These are phyloP conservation scores for Phalaenopsis hybrid DNA, from an alignment of 116 monocot species.

Conservation along the genomic window DNA sequence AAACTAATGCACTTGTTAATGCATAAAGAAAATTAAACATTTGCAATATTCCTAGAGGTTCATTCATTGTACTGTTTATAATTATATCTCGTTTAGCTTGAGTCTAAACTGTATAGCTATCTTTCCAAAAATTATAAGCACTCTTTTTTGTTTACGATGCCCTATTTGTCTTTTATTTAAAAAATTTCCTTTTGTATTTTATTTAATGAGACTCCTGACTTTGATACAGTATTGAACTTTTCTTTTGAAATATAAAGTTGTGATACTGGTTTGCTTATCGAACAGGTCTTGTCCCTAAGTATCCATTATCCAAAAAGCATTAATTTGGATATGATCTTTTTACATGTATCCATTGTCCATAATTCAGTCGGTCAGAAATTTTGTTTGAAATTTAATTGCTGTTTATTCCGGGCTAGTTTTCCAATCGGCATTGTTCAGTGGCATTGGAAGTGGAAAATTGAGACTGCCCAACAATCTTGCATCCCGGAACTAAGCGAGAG, in stretches of 20 bases:
- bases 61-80: background rate
- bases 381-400: background rate
- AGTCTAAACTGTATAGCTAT: background rate
- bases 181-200: background rate
- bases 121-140: background rate
- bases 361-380: background rate
- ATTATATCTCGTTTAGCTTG: background rate
- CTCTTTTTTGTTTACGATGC: background rate
- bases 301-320: background rate
- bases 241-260: background rate
- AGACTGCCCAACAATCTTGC: background rate
- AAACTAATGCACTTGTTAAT: background rate
- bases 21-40: background rate
- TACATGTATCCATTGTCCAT: too few relatives aligned
- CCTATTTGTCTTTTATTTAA: background rate
- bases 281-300: background rate
- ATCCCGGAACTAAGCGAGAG: background rate
- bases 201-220: background rate
- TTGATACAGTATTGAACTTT: background rate
- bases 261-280: conserved; percentile 3
- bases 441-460: background rate
- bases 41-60: background rate
- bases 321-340: too few relatives aligned
- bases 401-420: background rate
- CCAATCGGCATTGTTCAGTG: background rate